phyloP scores from a whole-genome alignment of 805 yeast genomes.

The Starmerella roubikii region DNA sequence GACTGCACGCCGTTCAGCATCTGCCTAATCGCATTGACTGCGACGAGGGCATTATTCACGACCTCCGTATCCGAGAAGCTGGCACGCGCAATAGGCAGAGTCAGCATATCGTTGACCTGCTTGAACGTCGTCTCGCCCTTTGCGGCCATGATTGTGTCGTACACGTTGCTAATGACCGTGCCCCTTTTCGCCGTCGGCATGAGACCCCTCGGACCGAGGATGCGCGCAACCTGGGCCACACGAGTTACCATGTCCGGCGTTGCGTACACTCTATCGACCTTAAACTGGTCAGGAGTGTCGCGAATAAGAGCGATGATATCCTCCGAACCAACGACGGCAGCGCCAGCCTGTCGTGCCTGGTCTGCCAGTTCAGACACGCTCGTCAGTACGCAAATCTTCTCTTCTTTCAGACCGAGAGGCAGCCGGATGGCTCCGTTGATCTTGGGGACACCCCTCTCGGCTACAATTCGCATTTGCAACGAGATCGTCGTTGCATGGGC shows the following conservation, averaged over 20 bases:
- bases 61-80: conserved; percentile 66
- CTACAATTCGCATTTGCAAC: conserved; percentile 47
- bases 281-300: conserved; percentile 29
- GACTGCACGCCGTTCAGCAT: conserved; percentile 23
- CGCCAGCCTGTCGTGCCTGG: conserved; percentile 45
- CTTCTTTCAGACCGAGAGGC: conserved; percentile 58
- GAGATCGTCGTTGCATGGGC: conserved; percentile 55
- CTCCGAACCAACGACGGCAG: conserved; percentile 55
- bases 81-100: conserved; percentile 64
- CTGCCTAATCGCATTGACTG: conserved; percentile 46
- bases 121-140: conserved; percentile 65
- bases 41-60: conserved; percentile 53
- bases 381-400: conserved; percentile 57
- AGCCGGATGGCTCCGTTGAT: conserved; percentile 57
- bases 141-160: conserved; percentile 37
- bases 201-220: conserved; percentile 76
- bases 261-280: conserved; percentile 67
- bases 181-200: conserved; percentile 82
- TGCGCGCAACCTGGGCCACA: conserved; percentile 56
- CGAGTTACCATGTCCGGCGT: conserved; percentile 65
- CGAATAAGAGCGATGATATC: conserved; percentile 51
- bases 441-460: conserved; percentile 67
- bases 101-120: conserved; percentile 48
- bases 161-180: conserved; percentile 61
- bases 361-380: conserved; percentile 38